These are phyloP conservation scores for Boletus bicolor DNA, from an alignment of 768 basidiomycete species.

Conservation along the genomic window DNA sequence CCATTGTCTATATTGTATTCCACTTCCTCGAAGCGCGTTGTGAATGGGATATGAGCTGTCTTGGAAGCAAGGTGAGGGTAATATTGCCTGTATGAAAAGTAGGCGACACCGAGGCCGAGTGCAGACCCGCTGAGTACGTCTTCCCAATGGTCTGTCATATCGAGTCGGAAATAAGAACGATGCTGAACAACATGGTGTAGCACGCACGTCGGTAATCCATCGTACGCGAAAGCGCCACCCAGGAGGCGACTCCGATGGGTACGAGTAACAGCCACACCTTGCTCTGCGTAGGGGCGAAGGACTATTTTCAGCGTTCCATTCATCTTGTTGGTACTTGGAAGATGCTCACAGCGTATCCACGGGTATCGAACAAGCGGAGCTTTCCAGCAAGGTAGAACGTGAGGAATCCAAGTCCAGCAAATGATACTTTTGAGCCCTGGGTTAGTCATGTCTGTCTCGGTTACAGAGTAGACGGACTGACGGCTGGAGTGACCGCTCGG, in stretches of 20 bases:
- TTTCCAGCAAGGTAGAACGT: conserved; percentile 89
- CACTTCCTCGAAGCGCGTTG: conserved; percentile 53
- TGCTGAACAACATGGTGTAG: background rate
- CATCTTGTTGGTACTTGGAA: background rate
- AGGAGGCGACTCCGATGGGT: conserved; percentile 70
- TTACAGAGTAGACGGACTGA: conserved; percentile 35
- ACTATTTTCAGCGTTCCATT: background rate
- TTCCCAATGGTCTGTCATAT: conserved; percentile 78
- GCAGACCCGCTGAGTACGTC: conserved; percentile 79
- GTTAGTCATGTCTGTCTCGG: background rate
- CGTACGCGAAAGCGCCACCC: conserved; percentile 80
- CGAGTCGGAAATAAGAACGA: background rate
- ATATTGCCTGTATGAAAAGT: conserved; percentile 79
- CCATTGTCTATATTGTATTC: conserved; percentile 1
- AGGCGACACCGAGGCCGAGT: conserved; percentile 69
- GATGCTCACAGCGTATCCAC: conserved; percentile 61
- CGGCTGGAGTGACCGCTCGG: conserved; percentile 87
- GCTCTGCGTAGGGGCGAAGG: conserved; percentile 29
- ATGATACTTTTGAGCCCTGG: conserved; percentile 57
- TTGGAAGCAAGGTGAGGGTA: conserved; percentile 63
- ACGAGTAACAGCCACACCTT: conserved; percentile 82
- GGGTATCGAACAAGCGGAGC: conserved; percentile 79
- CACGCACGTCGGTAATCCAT: conserved; percentile 86
- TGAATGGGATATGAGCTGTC: conserved; percentile 61
- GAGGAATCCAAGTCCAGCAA: conserved; percentile 89